Evolutionary conservation across 108 stramenopile species (phyloP).

Genomic region (Cylindrotheca closterium): DNA sequence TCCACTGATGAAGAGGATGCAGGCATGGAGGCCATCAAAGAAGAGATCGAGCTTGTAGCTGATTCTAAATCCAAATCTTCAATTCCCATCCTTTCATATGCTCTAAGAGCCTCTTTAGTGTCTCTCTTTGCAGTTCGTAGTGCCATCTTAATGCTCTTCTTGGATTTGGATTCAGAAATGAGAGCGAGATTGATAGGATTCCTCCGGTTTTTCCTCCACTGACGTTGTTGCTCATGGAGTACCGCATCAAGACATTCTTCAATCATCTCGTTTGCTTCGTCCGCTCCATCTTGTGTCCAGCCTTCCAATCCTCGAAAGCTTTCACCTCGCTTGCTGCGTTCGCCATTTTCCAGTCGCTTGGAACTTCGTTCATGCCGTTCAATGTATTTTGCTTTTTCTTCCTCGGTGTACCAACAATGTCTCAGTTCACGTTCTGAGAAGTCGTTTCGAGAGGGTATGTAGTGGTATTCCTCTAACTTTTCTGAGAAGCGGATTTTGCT

Average conservation of each 20-base stretch:
- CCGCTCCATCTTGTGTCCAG: conserved; percentile 26
- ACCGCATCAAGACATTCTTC: conserved; percentile 21
- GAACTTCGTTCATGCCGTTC: conserved; percentile 21
- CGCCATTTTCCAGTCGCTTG: conserved; percentile 13
- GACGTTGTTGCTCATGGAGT: conserved; percentile 38
- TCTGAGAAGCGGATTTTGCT: too few relatives aligned
- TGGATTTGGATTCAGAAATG: conserved; percentile 1
- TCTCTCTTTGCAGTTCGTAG: neutral
- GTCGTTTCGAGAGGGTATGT: conserved; percentile 4
- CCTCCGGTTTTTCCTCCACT: conserved; percentile 23
- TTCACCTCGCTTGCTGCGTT: conserved; percentile 7
- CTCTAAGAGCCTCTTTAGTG: neutral
- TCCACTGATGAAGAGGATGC: neutral
- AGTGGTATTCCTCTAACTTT: too few relatives aligned
- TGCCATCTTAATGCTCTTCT: neutral
- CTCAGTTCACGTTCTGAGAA: conserved; percentile 20
- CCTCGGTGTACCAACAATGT: conserved; percentile 24
- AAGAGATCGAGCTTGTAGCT: neutral
- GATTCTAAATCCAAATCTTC: neutral
- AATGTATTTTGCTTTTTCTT: conserved; percentile 29
- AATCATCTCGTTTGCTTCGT: conserved; percentile 23
- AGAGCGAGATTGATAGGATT: conserved; percentile 12
- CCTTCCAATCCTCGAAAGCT: conserved; percentile 36
- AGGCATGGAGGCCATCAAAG: neutral
- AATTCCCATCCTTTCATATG: neutral